These are phyloP conservation scores for Ramularia endophylla DNA, from an alignment of 2,329 filamentous ascomycete species.

Conservation along the genomic window DNA sequence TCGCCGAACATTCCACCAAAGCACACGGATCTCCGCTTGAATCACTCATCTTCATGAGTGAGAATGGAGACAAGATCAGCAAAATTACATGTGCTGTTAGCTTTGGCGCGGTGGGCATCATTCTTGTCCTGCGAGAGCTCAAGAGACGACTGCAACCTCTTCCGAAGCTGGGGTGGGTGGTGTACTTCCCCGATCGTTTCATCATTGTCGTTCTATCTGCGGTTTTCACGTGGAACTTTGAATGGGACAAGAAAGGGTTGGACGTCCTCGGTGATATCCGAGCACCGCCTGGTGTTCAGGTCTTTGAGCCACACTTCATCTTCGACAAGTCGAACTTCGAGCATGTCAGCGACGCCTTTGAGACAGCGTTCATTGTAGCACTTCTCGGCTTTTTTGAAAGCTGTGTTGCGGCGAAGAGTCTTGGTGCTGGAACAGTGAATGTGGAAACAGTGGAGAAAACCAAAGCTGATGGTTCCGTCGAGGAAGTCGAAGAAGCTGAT, in stretches of 20 bases:
- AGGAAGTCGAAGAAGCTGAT: slow-evolving; percentile 29
- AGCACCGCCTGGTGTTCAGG: slow-evolving; percentile 53
- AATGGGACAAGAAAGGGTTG: slow-evolving; percentile 75
- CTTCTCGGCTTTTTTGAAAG: slow-evolving; percentile 98
- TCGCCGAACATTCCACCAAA: slow-evolving; percentile 59
- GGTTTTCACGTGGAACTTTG: slow-evolving; percentile 66
- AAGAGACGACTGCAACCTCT: slow-evolving; percentile 76
- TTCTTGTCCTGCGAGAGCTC: slow-evolving; percentile 77
- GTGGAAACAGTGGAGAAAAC: slow-evolving; percentile 43
- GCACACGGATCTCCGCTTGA: slow-evolving; percentile 80
- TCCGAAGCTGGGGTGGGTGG: slow-evolving; percentile 60
- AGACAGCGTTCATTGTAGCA: slow-evolving; percentile 87
- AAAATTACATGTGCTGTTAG: slow-evolving; percentile 70
- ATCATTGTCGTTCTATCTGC: slow-evolving; percentile 81
- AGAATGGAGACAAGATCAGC: slow-evolving; percentile 62
- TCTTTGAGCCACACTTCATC: slow-evolving; percentile 81
- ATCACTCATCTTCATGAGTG: slow-evolving; percentile 74
- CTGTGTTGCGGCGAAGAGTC: slow-evolving; percentile 87
- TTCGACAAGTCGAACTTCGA: slow-evolving; percentile 70
- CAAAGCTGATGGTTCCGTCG: slow-evolving; percentile 24
- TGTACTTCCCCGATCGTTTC: slow-evolving; percentile 89
- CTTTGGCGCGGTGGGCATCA: slow-evolving; percentile 72
- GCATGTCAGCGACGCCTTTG: slow-evolving; percentile 79
- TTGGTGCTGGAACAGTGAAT: slow-evolving; percentile 57
- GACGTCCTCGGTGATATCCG: slow-evolving; percentile 78